phyloP scores from a whole-genome alignment of 768 basidiomycete genomes.

The Boletellus emodensis region DNA sequence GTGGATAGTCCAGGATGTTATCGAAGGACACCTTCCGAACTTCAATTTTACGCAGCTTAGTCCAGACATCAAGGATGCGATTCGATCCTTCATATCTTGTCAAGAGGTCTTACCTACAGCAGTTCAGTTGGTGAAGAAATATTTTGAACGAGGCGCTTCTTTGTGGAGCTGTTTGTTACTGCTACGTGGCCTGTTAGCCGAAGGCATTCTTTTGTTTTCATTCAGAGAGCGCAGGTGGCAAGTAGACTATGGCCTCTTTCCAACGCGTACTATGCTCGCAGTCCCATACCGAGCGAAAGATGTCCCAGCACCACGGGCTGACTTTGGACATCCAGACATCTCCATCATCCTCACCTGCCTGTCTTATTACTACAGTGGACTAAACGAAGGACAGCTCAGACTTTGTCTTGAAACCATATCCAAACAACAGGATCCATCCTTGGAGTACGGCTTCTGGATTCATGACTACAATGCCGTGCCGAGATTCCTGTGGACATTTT shows the following conservation, averaged over 20 bases:
- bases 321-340: constrained; percentile 28
- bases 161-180: constrained; percentile 27
- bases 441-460: constrained; percentile 19
- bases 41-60: constrained; percentile 13
- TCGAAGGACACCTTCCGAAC: constrained; percentile 13
- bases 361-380: constrained; percentile 26
- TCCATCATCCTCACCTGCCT: constrained; percentile 10
- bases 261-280: constrained; percentile 16
- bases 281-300: constrained; percentile 29
- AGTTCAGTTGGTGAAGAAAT: constrained; percentile 5
- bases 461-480: constrained; percentile 27
- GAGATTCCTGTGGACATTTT: constrained; percentile 25
- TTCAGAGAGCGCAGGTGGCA: constrained; percentile 24
- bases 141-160: neutral
- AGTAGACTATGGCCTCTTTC: constrained; percentile 22
- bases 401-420: neutral
- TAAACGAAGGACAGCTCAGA: constrained; percentile 1
- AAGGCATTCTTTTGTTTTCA: constrained; percentile 15
- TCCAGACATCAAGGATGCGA: neutral
- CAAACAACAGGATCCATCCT: constrained; percentile 15
- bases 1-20: constrained; percentile 13
- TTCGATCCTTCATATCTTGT: constrained; percentile 19
- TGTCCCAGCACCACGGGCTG: constrained; percentile 19
- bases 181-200: constrained; percentile 33
- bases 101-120: neutral